Percentiles rank a stretch among this genome's conserved stretches.
phyloP scores from a whole-genome alignment of 805 yeast species.

The Middelhovenomyces tepae region DNA sequence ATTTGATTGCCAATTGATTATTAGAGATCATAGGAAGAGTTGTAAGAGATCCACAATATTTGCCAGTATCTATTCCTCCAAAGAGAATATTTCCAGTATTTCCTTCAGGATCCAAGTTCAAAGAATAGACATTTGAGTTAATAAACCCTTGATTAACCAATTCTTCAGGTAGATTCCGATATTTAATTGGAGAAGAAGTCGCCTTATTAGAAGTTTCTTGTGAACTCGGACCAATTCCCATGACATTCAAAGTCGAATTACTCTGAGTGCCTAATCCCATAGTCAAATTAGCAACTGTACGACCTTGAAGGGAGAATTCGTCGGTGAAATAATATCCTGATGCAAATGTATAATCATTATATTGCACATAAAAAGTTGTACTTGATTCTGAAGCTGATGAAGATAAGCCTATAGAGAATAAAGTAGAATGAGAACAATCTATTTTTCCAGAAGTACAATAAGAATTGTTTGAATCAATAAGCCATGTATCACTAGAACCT shows the following conservation, averaged over 20 bases:
- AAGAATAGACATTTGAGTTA: constrained; percentile 36
- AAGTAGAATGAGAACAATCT: too few relatives aligned
- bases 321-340: constrained; percentile 58
- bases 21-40: constrained; percentile 1
- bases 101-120: too few relatives aligned
- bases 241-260: constrained; percentile 50
- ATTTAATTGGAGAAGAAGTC: too few relatives aligned
- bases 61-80: constrained; percentile 1
- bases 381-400: too few relatives aligned
- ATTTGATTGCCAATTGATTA: constrained; percentile 1
- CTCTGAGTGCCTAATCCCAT: constrained; percentile 69
- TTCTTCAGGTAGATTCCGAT: constrained; percentile 26
- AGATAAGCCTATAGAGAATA: too few relatives aligned
- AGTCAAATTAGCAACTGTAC: constrained; percentile 42
- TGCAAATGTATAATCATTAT: constrained; percentile 42
- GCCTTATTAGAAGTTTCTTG: too few relatives aligned
- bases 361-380: too few relatives aligned
- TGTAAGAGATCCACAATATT: constrained; percentile 1
- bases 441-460: too few relatives aligned
- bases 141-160: constrained; percentile 36
- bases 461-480: too few relatives aligned
- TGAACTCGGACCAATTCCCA: constrained; percentile 22
- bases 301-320: constrained; percentile 42
- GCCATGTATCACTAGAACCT: constrained; percentile 65
- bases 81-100: constrained; percentile 2